phyloP scores from a whole-genome alignment of 2,329 filamentous ascomycete genomes.

The Sporothrix globosa region DNA sequence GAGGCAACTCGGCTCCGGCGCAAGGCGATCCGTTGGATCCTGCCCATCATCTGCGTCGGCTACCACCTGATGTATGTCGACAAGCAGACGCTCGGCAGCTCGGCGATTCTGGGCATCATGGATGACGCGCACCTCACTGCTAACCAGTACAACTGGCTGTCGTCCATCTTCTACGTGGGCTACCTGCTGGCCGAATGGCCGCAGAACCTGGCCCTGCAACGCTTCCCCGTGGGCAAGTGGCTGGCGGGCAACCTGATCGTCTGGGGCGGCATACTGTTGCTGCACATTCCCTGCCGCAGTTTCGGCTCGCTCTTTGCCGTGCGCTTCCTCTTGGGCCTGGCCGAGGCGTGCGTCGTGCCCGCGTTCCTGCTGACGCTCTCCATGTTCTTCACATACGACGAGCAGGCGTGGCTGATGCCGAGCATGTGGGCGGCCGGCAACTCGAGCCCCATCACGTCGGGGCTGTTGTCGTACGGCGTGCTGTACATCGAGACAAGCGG shows the following conservation, averaged over 20 bases:
- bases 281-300: conserved; percentile 33
- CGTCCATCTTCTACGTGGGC: conserved; percentile 55
- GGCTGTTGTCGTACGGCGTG: conserved; percentile 47
- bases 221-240: conserved; percentile 34
- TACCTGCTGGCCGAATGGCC: conserved; percentile 52
- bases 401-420: conserved; percentile 53
- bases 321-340: conserved; percentile 40
- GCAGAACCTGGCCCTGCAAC: conserved; percentile 46
- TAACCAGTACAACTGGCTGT: conserved; percentile 34
- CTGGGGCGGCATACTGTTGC: conserved; percentile 32
- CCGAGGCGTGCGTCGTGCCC: conserved; percentile 40
- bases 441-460: conserved; percentile 46
- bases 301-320: conserved; percentile 37
- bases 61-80: conserved; percentile 36
- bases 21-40: conserved; percentile 23
- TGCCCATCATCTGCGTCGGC: conserved; percentile 34
- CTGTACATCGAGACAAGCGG: conserved; percentile 37
- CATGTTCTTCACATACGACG: conserved; percentile 41
- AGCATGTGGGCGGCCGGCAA: conserved; percentile 69
- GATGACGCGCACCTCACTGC: conserved; percentile 28
- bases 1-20: conserved; percentile 23
- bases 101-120: conserved; percentile 33
- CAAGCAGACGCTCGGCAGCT: conserved; percentile 32
- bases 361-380: conserved; percentile 43
- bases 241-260: conserved; percentile 34